phyloP scores from a whole-genome alignment of 2,329 filamentous ascomycete genomes.

The Xylariaceae sp. region DNA sequence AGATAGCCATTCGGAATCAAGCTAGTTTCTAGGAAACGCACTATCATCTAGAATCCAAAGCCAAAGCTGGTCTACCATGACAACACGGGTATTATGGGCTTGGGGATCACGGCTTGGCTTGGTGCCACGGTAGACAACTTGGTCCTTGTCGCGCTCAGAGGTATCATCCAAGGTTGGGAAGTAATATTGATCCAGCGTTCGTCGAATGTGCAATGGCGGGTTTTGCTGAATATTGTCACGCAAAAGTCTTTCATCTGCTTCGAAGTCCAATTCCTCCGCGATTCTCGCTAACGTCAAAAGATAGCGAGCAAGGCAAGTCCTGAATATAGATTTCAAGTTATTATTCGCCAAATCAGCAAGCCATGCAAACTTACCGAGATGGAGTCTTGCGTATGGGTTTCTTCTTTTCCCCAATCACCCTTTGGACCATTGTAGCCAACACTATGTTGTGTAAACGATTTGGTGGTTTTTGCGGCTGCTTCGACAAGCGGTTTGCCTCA shows the following conservation, averaged over 20 bases:
- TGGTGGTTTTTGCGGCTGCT: neutral
- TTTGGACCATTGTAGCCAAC: too few species aligned
- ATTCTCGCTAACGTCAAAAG: constrained; percentile 20
- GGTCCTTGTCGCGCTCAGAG: constrained; percentile 24
- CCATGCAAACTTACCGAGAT: too few species aligned
- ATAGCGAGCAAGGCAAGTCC: constrained; percentile 10
- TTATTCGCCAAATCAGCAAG: too few species aligned
- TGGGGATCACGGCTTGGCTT: neutral
- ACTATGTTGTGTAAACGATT: too few species aligned
- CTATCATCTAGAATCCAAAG: constrained; percentile 23
- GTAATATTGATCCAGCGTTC: constrained; percentile 38
- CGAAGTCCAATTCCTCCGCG: constrained; percentile 27
- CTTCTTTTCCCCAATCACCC: too few species aligned
- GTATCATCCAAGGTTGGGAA: constrained; percentile 35
- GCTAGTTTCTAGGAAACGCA: neutral
- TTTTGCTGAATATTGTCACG: neutral
- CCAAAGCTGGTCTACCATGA: constrained; percentile 28
- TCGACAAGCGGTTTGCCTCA: constrained; percentile 8
- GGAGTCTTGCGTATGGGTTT: too few species aligned
- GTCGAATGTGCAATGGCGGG: constrained; percentile 31
- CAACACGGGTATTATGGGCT: neutral
- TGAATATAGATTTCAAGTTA: neutral
- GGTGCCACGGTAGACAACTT: constrained; percentile 24
- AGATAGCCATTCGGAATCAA: neutral
- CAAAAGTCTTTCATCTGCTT: constrained; percentile 25